Evolutionary conservation across 306 rosid genomes (phyloP), one percentile per base, ranked within the genome.

Genomic region (Sicyos edulis): DNA sequence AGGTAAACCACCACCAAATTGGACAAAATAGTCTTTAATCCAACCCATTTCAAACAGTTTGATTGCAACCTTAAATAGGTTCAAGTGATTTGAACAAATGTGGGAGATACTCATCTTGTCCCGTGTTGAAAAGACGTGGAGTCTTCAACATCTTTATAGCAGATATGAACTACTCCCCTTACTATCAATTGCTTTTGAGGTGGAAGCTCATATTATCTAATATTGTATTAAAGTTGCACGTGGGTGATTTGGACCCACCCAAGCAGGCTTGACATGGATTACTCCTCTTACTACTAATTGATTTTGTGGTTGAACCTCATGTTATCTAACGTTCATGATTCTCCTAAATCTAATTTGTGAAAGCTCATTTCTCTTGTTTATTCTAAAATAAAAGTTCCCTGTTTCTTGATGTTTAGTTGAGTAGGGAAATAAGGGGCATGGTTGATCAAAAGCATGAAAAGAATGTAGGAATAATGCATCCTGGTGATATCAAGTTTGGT

Each of bases 401-500:
- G 7, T 29, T 17, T 54, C 55, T 21, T 42, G 11, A 20, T 22
- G 77, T 70, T 70, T 81, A 91, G 97, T 80, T 88, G 64, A 71
- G 65, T 51, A 73, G 77, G 13, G 57, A 78, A 51, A 70, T 89
- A 57, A 16, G 8, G 24, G 4, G 47, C 4, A 76, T 89, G 81
- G 57, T 16, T 66, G 79, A 85, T 49, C 45, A 37, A 55, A 29
- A 67, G 21, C 45, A 7, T 60, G 86, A 78, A 68, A 75, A 21
- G 54, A 75, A 47, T 1, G 59, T 83, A 49, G 96, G 95, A 17
- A 57, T 73, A 78, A 10, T 85, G n/a, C 74, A 86, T 78, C 95
- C 96, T 3, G 65, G 70, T 34, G 74, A 77, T 11, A 80, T 77
- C 17, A 82, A 75, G 71, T 12, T 77, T 21, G 72, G 75, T 59